These are phyloP conservation scores for Phytophthora litchii DNA, from an alignment of 352 stramenopile genomes.

Conservation along the genomic window DNA sequence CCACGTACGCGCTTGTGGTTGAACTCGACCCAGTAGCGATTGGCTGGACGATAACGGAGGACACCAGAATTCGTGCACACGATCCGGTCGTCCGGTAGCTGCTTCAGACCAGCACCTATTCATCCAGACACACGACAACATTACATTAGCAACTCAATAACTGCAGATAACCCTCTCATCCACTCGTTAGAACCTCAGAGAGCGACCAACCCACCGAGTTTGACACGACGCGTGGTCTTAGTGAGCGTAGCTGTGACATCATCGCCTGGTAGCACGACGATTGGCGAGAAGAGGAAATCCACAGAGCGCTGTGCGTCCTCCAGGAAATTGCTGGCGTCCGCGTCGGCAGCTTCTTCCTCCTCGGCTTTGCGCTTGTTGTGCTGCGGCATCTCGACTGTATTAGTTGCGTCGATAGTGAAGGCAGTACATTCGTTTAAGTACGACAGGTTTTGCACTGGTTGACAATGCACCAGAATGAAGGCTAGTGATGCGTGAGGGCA, in stretches of 20 bases:
- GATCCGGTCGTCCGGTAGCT: slow-evolving; percentile 61
- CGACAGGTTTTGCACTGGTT: slow-evolving; percentile 27
- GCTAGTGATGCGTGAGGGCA: background rate
- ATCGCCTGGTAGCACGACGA: slow-evolving; percentile 76
- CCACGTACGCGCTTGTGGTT: slow-evolving; percentile 82
- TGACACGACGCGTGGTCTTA: slow-evolving; percentile 69
- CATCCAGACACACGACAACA: slow-evolving; percentile 2
- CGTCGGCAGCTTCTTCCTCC: slow-evolving; percentile 36
- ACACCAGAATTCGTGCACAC: slow-evolving; percentile 85
- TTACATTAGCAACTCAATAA: slow-evolving; percentile 5
- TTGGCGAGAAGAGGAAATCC: slow-evolving; percentile 78
- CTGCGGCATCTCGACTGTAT: slow-evolving; percentile 35
- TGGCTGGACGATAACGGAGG: slow-evolving; percentile 83
- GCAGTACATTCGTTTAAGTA: slow-evolving; percentile 37
- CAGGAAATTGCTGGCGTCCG: slow-evolving; percentile 64
- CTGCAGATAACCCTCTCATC: background rate
- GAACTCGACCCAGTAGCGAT: slow-evolving; percentile 92
- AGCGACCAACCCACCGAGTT: slow-evolving; percentile 52
- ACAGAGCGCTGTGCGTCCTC: slow-evolving; percentile 77
- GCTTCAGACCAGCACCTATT: slow-evolving; percentile 64
- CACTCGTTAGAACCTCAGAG: background rate
- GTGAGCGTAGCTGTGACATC: slow-evolving; percentile 82
- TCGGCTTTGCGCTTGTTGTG: slow-evolving; percentile 57
- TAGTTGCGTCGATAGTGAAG: slow-evolving; percentile 8
- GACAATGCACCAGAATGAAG: slow-evolving; percentile 1